Percentiles rank a stretch among this genome's conserved stretches.
phyloP scores from a whole-genome alignment of 139 green algal species.

The Diplosphaera chodatii region DNA sequence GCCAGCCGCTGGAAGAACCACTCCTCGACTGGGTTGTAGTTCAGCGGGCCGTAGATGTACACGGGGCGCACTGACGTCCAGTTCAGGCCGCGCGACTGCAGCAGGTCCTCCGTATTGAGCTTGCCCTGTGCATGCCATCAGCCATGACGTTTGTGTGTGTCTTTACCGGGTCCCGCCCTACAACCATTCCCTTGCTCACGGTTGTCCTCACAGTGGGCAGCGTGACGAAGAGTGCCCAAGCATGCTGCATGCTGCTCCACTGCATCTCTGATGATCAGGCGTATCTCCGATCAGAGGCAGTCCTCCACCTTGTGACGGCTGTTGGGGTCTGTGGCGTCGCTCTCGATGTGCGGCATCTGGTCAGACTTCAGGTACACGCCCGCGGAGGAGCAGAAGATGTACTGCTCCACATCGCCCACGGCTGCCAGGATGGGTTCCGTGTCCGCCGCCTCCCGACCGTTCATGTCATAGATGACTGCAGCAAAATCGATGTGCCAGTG shows the following conservation, averaged over 20 bases:
- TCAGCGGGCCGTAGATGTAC: conserved; percentile 98
- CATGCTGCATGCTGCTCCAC: too few species aligned
- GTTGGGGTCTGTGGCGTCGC: conserved; percentile 84
- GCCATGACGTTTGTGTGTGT: too few species aligned
- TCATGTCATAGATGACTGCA: conserved; percentile 96
- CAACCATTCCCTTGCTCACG: too few species aligned
- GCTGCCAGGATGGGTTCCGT: conserved; percentile 68
- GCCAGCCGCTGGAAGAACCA: conserved; percentile 83
- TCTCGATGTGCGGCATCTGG: conserved; percentile 88
- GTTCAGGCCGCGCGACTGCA: conserved; percentile 66
- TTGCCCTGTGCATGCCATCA: conserved; percentile 92
- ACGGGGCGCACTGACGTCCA: conserved; percentile 88
- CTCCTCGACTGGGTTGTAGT: conserved; percentile 98
- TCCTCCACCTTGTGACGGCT: conserved; percentile 89
- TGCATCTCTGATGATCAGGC: too few species aligned
- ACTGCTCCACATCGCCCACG: conserved; percentile 65
- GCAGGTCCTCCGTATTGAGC: conserved; percentile 87
- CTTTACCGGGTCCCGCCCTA: too few species aligned
- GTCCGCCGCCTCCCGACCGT: conserved; percentile 84
- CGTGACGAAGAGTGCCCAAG: too few species aligned
- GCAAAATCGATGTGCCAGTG: too few species aligned
- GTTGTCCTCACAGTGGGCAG: too few species aligned
- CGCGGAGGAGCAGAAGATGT: conserved; percentile 86
- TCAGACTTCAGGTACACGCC: conserved; percentile 95
- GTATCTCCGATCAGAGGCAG: too few species aligned